These are phyloP conservation scores for Geranomyces variabilis DNA, from an alignment of 192 early-diverging fungal species.

Conservation along the genomic window DNA sequence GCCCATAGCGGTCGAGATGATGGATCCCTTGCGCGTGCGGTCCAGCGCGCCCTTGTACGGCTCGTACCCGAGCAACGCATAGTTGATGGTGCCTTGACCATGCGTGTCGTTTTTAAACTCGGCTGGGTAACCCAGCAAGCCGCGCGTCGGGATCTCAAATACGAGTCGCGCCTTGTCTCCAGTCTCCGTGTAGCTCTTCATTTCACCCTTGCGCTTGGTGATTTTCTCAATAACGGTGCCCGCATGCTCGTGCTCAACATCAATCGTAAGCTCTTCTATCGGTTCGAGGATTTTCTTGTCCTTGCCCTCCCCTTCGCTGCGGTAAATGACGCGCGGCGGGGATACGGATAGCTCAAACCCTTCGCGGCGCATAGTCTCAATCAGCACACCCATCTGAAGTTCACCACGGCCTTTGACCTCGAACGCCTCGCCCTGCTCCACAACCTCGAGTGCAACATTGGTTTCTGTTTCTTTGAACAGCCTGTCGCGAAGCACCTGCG, in stretches of 20 bases:
- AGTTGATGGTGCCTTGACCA: conserved; percentile 81
- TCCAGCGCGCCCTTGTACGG: conserved; percentile 74
- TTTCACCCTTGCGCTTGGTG: conserved; percentile 78
- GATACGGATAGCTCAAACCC: conserved; percentile 84
- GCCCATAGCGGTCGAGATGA: conserved; percentile 72
- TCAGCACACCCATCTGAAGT: conserved; percentile 83
- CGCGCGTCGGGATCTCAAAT: conserved; percentile 81
- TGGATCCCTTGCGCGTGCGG: conserved; percentile 73
- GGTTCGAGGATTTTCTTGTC: conserved; percentile 72
- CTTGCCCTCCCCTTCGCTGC: conserved; percentile 47
- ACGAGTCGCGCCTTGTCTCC: conserved; percentile 77
- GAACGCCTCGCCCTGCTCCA: conserved; percentile 70
- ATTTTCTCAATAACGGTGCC: conserved; percentile 85
- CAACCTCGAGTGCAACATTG: conserved; percentile 79
- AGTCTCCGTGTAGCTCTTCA: conserved; percentile 70
- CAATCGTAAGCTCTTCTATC: conserved; percentile 82
- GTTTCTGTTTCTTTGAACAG: conserved; percentile 77
- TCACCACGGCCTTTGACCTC: conserved; percentile 89
- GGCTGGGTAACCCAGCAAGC: conserved; percentile 79
- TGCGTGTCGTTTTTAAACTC: conserved; percentile 90
- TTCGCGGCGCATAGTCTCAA: conserved; percentile 89
- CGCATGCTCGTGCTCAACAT: conserved; percentile 70
- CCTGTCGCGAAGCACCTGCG: conserved; percentile 76
- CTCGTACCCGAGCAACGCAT: conserved; percentile 73
- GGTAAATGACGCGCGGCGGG: conserved; percentile 81